Evolutionary conservation across 2,329 filamentous ascomycete species (phyloP).

Genomic region (Exserohilum rostratum): DNA sequence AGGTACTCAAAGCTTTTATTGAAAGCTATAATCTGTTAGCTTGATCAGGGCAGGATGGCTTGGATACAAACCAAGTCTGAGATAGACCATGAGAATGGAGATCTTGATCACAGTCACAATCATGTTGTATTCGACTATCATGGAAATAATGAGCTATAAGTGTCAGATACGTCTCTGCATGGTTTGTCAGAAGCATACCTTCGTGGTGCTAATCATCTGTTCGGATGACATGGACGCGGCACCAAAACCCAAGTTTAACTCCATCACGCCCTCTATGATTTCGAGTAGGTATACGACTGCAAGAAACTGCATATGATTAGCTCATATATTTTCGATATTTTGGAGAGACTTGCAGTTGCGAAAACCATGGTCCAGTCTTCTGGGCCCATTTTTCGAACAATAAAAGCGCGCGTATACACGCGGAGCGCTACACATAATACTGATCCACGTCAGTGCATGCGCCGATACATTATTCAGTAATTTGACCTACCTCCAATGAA

Average conservation of each 20-base stretch:
- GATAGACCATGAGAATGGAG: conserved; percentile 45
- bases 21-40: conserved; percentile 24
- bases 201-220: conserved; percentile 29
- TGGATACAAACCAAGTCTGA: conserved; percentile 40
- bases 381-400: conserved; percentile 34
- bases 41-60: background rate
- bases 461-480: no score
- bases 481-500: conserved; percentile 25
- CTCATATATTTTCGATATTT: background rate
- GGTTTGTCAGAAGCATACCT: conserved; percentile 3
- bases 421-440: conserved; percentile 35
- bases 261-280: conserved; percentile 28
- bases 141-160: conserved; percentile 25
- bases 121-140: conserved; percentile 42
- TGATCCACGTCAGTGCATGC: conserved; percentile 13
- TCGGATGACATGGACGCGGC: conserved; percentile 17
- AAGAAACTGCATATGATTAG: conserved; percentile 22
- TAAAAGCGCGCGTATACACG: conserved; percentile 24
- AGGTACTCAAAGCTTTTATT: conserved; percentile 26
- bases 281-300: conserved; percentile 34
- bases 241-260: conserved; percentile 33
- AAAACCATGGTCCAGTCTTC: conserved; percentile 40
- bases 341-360: conserved; percentile 29
- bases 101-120: conserved; percentile 39
- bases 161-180: background rate